Conservation (phyloP, 345 rosid genomes). For the Lepidium sativum region DNA sequence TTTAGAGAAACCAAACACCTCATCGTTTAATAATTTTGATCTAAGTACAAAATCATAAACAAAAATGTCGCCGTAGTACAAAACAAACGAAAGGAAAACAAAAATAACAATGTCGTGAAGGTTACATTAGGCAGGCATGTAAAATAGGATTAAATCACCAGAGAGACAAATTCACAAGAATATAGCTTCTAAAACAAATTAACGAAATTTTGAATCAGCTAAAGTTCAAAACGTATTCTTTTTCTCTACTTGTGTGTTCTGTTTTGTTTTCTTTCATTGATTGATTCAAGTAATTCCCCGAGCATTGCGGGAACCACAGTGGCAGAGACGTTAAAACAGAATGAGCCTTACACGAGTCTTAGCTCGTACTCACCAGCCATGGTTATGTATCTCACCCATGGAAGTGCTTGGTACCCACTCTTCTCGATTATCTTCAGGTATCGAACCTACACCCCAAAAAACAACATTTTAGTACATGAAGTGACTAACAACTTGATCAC, state of each 20-base stretch:
- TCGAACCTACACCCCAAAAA: constrained; percentile 48
- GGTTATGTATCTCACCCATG: constrained; percentile 97
- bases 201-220: constrained; percentile 6
- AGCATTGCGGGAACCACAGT: neutral
- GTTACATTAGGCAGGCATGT: neutral
- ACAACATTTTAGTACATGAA: neutral
- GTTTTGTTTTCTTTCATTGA: neutral
- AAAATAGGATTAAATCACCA: neutral
- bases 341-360: constrained; percentile 46
- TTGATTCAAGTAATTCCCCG: neutral
- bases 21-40: neutral
- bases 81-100: too few species aligned
- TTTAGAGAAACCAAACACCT: too few species aligned
- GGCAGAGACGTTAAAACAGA: too few species aligned
- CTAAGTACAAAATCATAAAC: neutral
- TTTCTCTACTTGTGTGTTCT: neutral
- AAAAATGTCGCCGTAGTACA: neutral
- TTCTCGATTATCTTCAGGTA: constrained; percentile 95
- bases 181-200: constrained; percentile 5
- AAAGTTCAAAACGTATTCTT: neutral
- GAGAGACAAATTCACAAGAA: constrained; percentile 10
- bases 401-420: constrained; percentile 93
- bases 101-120: neutral
- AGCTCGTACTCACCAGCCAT: constrained; percentile 97
- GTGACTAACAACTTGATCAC: neutral